phyloP scores from a whole-genome alignment of 352 stramenopile species.

The Stephanocyclus meneghinianus region DNA sequence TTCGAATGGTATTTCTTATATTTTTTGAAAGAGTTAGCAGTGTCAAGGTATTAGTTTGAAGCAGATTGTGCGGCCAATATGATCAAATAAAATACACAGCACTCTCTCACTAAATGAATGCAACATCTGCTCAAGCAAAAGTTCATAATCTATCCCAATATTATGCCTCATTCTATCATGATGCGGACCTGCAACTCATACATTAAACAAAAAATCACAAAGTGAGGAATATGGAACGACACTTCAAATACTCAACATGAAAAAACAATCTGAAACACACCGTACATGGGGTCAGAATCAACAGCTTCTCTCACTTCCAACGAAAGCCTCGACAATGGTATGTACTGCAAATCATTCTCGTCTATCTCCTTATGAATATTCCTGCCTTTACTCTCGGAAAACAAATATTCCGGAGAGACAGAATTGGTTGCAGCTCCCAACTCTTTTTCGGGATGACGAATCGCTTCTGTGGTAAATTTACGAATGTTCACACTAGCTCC shows the following conservation, averaged over 20 bases:
- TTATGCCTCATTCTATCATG: slow-evolving; percentile 65
- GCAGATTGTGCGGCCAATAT: not conserved
- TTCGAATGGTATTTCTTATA: slow-evolving; percentile 74
- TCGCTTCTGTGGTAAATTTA: slow-evolving; percentile 55
- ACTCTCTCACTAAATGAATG: slow-evolving; percentile 57
- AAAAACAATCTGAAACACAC: slow-evolving; percentile 12
- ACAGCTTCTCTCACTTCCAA: slow-evolving; percentile 66
- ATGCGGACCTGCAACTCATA: slow-evolving; percentile 33
- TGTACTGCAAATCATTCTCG: not conserved
- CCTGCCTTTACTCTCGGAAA: slow-evolving; percentile 46
- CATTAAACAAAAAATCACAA: not conserved
- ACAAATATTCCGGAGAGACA: slow-evolving; percentile 56
- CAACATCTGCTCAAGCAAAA: slow-evolving; percentile 65
- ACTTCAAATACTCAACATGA: not conserved
- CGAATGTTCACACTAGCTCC: slow-evolving; percentile 19
- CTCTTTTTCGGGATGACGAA: slow-evolving; percentile 59
- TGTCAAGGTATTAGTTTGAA: not conserved
- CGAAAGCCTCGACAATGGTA: slow-evolving; percentile 54
- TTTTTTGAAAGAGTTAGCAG: not conserved
- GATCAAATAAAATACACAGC: not conserved
- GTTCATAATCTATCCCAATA: slow-evolving; percentile 79
- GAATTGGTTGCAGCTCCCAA: slow-evolving; percentile 41
- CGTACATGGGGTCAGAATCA: slow-evolving; percentile 75
- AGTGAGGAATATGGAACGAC: too few relatives aligned
- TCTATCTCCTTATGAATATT: not conserved